Conservation (phyloP, 2,329 filamentous ascomycete species). For the Grosmannia serpens region DNA sequence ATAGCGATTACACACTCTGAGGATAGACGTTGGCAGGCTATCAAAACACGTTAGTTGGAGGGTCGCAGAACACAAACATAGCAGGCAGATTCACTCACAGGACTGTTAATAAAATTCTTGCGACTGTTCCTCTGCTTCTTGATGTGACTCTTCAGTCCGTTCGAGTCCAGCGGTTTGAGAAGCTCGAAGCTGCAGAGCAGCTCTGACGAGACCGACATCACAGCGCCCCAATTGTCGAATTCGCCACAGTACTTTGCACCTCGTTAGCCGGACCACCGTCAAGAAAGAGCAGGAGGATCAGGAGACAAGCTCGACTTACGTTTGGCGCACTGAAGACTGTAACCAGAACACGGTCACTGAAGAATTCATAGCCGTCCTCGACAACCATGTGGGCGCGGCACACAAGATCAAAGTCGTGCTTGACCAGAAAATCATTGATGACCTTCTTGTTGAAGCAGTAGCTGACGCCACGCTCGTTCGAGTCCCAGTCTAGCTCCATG, state of each 20-base stretch:
- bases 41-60: not conserved
- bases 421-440: constrained; percentile 87
- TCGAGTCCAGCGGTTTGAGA: constrained; percentile 90
- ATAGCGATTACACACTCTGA: constrained; percentile 36
- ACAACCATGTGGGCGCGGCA: constrained; percentile 99
- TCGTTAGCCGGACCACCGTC: not conserved
- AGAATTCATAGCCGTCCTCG: constrained; percentile 98
- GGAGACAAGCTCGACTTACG: constrained; percentile 42
- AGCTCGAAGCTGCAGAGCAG: constrained; percentile 95
- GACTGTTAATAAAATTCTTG: constrained; percentile 91
- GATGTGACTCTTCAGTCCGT: constrained; percentile 93
- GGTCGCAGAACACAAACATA: not conserved
- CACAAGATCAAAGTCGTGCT: constrained; percentile 94
- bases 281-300: not conserved
- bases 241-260: constrained; percentile 83
- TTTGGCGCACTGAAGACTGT: constrained; percentile 98
- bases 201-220: constrained; percentile 94
- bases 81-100: constrained; percentile 49
- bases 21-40: constrained; percentile 45
- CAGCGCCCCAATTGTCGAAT: constrained; percentile 97
- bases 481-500: constrained; percentile 97
- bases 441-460: constrained; percentile 99
- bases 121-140: constrained; percentile 95
- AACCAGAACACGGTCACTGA: constrained; percentile 86
- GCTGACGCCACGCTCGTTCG: constrained; percentile 91